Percentiles rank a stretch among this genome's conserved stretches.
phyloP scores from a whole-genome alignment of 2,329 filamentous ascomycete species.

The Talaromyces verruculosus region DNA sequence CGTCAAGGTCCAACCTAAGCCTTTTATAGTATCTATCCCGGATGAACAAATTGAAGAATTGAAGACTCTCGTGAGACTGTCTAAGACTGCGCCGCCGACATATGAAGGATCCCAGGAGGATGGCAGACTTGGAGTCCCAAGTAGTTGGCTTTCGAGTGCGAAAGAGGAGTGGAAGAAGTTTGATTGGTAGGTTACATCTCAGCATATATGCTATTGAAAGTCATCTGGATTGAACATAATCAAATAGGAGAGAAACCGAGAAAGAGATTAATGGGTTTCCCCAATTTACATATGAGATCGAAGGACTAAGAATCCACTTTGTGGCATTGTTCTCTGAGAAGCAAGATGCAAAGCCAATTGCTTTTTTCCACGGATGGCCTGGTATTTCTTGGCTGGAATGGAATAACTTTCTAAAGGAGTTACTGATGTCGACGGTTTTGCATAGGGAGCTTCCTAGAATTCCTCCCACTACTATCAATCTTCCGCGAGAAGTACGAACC shows the following conservation, averaged over 20 bases:
- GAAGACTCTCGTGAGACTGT: slow-evolving; percentile 48
- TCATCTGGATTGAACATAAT: not conserved
- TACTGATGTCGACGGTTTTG: not conserved
- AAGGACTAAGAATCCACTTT: slow-evolving; percentile 53
- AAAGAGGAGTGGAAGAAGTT: slow-evolving; percentile 49
- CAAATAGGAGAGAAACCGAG: slow-evolving; percentile 35
- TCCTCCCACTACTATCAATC: slow-evolving; percentile 52
- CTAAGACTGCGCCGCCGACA: slow-evolving; percentile 50
- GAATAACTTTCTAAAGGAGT: too few relatives aligned
- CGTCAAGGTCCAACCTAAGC: slow-evolving; percentile 39
- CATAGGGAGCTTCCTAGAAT: slow-evolving; percentile 51
- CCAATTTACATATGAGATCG: slow-evolving; percentile 46
- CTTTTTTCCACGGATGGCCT: slow-evolving; percentile 59
- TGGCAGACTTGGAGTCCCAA: slow-evolving; percentile 47
- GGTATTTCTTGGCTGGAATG: slow-evolving; percentile 23
- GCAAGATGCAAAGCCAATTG: slow-evolving; percentile 51
- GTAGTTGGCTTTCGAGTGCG: slow-evolving; percentile 49
- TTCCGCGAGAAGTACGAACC: slow-evolving; percentile 52
- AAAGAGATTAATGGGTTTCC: slow-evolving; percentile 52
- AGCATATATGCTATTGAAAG: slow-evolving; percentile 15
- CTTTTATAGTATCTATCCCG: slow-evolving; percentile 47
- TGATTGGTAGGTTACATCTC: slow-evolving; percentile 45
- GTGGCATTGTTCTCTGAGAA: slow-evolving; percentile 55
- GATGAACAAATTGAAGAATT: slow-evolving; percentile 50
- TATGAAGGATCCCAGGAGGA: slow-evolving; percentile 51